phyloP scores from a whole-genome alignment of 192 early-diverging fungal genomes.

The Obelidium mucronatum region DNA sequence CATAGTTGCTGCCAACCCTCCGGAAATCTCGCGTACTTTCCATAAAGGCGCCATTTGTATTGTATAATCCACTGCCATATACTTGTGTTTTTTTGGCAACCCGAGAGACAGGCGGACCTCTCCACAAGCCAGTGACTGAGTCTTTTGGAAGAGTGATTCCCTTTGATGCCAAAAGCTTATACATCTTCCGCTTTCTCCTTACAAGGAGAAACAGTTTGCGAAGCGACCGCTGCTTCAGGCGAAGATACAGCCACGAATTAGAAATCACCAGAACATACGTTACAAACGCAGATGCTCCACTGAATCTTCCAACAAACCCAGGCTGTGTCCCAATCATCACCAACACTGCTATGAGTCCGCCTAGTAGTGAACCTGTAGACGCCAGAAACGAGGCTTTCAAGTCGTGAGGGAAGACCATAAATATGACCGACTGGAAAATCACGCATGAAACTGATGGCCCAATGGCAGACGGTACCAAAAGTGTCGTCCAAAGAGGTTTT shows the following conservation, averaged over 20 bases:
- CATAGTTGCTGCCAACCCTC: not conserved
- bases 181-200: constrained; percentile 3
- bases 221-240: constrained; percentile 7
- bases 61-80: not conserved
- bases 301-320: not conserved
- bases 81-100: not conserved
- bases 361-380: not conserved
- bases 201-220: constrained; percentile 6
- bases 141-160: constrained; percentile 1
- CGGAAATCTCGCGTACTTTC: not conserved
- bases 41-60: not conserved
- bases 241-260: constrained; percentile 8
- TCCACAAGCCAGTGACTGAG: constrained; percentile 2
- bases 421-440: constrained; percentile 25
- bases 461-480: constrained; percentile 1
- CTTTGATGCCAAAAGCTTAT: not conserved
- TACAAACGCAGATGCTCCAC: constrained; percentile 14
- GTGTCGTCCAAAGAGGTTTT: constrained; percentile 14
- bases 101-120: constrained; percentile 3
- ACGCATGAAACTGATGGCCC: constrained; percentile 22
- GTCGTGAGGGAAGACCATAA: constrained; percentile 18
- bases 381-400: not conserved
- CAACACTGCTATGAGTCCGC: not conserved
- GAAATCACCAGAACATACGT: not conserved
- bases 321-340: not conserved